Conservation (phyloP, 139 green algal species). For the Closterium sp. region DNA sequence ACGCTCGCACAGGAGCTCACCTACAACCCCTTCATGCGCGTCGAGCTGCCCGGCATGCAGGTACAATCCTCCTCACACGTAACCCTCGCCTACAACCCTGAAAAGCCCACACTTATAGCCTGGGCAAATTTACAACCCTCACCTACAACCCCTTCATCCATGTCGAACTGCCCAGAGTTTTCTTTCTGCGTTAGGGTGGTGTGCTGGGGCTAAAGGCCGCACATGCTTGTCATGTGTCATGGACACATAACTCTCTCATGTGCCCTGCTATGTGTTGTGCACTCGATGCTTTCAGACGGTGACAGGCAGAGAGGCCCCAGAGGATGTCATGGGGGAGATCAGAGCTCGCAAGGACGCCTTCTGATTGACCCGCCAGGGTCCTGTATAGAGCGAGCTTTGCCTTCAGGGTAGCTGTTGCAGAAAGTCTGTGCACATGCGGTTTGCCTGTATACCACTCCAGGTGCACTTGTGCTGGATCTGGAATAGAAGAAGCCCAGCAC, state of each 20-base stretch:
- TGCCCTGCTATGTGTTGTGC: not conserved
- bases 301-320: not conserved
- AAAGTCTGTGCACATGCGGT: too few species aligned
- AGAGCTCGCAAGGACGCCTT: slow-evolving; percentile 27
- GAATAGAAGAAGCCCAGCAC: too few species aligned
- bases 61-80: not conserved
- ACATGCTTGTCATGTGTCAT: not conserved
- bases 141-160: not conserved
- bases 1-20: slow-evolving; percentile 50
- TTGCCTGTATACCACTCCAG: too few species aligned
- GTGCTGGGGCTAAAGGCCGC: not conserved
- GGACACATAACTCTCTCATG: too few species aligned
- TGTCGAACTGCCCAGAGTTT: too few species aligned
- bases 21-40: slow-evolving; percentile 50
- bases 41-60: slow-evolving; percentile 24
- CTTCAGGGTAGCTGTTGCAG: too few species aligned
- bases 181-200: not conserved
- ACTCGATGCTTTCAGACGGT: slow-evolving; percentile 1
- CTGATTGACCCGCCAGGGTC: not conserved
- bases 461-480: too few species aligned
- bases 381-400: not conserved
- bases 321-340: slow-evolving; percentile 28
- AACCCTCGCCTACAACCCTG: not conserved
- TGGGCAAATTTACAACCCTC: not conserved
- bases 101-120: not conserved